These are phyloP conservation scores for Echinosophora koreensis DNA, from an alignment of 306 rosid genomes.

Conservation along the genomic window DNA sequence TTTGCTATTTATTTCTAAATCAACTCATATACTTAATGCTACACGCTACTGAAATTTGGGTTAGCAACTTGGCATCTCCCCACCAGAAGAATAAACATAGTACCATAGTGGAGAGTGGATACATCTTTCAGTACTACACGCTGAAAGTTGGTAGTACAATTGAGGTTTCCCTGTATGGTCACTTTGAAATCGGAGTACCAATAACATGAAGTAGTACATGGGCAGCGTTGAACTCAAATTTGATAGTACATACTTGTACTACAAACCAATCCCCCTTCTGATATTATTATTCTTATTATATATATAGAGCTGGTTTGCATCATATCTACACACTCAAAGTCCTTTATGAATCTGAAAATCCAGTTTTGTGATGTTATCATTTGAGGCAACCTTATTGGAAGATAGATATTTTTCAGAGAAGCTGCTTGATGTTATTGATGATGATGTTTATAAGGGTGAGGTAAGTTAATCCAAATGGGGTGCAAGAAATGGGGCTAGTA, in stretches of 20 bases:
- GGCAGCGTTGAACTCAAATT: conserved; percentile 19
- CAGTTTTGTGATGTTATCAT: background rate
- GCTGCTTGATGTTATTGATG: conserved; percentile 18
- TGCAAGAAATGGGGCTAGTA: background rate
- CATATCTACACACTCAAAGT: background rate
- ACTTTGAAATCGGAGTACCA: conserved; percentile 21
- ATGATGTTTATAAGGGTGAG: background rate
- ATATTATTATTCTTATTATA: background rate
- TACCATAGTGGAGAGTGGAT: background rate
- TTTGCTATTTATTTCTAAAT: no score
- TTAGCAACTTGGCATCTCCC: no score
- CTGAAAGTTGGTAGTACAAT: conserved; percentile 35
- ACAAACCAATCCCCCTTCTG: background rate
- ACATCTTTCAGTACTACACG: conserved; percentile 12
- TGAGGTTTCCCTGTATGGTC: background rate
- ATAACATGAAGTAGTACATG: conserved; percentile 41
- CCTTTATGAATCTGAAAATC: background rate
- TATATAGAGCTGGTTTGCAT: conserved; percentile 33
- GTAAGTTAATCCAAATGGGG: conserved; percentile 17
- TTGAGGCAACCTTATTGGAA: conserved; percentile 13
- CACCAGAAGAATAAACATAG: no score
- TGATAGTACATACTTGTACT: conserved; percentile 55
- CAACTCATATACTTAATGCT: no score
- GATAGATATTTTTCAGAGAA: background rate
- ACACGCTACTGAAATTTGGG: no score